Evolutionary conservation across 805 yeast genomes (phyloP), one percentile per base, ranked within the genome.

Genomic region (Jamesozyma rosinii): DNA sequence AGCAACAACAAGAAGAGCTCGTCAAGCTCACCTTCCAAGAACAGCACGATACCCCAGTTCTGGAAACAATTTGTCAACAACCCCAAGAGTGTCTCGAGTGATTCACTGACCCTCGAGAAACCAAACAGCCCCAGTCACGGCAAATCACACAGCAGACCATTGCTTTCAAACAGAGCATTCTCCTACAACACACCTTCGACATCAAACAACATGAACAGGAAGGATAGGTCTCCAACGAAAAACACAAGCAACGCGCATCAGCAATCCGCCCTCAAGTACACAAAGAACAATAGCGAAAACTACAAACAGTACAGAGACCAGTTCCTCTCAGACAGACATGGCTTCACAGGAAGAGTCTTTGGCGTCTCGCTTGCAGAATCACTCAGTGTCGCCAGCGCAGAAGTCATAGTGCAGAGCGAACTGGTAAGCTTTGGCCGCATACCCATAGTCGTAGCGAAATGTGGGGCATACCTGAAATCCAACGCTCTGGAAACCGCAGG

Each of bases 361-460:
- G 97, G 96, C 14, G 87, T 81, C 3, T 76, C 90, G 1, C 69
- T 92, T 29, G 75, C 74, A 10, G 73, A 74, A 22, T 85, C 95
- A 14, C 71, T 90, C 39, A 64, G 72, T 29, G 74, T 80, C 46
- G 95, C 66, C n/a, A 55, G 61, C 41, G 66, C 97, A 0, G 79
- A 80, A 45, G 95, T 89, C 15, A 73, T 54, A 58, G 71, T 53
- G 62, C 75, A 37, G 77, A 77, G 59, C 48, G 81, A 79, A 22
- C 75, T 79, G 45, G 75, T 83, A 27, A 78, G 81, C 40, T 92
- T 86, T 59, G 98, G 97, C 19, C 71, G 79, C 42, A 85, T 92
- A 17, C 99, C 99, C 0, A 75, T 87, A 15, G 83, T 92, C 13
- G 94, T 92, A n/a, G 97, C 97, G 14, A 83, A 87, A 52, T 90